Percentiles rank a stretch among this genome's conserved stretches.
Evolutionary conservation across 1,139 yeast species (phyloP).

Genomic region (Saccharomycopsis hybrid): DNA sequence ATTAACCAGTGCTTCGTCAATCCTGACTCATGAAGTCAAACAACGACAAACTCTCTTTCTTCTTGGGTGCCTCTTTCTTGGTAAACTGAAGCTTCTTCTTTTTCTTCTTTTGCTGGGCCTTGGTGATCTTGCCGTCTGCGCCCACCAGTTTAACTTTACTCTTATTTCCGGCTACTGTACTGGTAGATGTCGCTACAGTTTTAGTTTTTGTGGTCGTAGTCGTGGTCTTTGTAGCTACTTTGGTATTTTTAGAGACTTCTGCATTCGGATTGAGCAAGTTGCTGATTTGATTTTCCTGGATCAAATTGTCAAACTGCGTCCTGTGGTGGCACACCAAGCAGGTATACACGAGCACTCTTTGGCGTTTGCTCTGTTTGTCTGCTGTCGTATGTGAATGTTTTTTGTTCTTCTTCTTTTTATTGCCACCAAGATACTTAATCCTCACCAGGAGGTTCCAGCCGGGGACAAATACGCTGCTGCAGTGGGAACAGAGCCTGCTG

Average conservation of each 20-base stretch:
- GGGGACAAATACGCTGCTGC: constrained; percentile 16
- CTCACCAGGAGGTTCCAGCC: constrained; percentile 12
- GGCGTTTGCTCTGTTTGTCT: background rate
- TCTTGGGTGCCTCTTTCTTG: constrained; percentile 1
- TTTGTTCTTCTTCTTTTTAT: constrained; percentile 1
- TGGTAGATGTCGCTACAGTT: background rate
- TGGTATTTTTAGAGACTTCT: background rate
- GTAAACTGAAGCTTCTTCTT: background rate
- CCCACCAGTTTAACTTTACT: background rate
- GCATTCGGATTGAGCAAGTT: background rate
- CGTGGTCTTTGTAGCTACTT: background rate
- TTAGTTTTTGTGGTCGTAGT: background rate
- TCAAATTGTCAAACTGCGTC: constrained; percentile 3
- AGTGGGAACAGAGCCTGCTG: constrained; percentile 11
- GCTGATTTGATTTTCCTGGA: constrained; percentile 1
- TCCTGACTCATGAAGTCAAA: constrained; percentile 17
- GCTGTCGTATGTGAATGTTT: background rate
- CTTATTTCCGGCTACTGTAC: background rate
- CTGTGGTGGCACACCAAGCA: constrained; percentile 9
- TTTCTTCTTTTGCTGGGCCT: constrained; percentile 3
- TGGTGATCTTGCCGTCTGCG: too few relatives aligned
- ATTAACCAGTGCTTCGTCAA: background rate
- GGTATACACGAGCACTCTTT: constrained; percentile 6
- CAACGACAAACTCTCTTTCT: constrained; percentile 12
- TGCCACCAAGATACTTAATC: constrained; percentile 6